These are phyloP conservation scores for Russula griseocarnosa DNA, from an alignment of 768 basidiomycete genomes.

Conservation along the genomic window DNA sequence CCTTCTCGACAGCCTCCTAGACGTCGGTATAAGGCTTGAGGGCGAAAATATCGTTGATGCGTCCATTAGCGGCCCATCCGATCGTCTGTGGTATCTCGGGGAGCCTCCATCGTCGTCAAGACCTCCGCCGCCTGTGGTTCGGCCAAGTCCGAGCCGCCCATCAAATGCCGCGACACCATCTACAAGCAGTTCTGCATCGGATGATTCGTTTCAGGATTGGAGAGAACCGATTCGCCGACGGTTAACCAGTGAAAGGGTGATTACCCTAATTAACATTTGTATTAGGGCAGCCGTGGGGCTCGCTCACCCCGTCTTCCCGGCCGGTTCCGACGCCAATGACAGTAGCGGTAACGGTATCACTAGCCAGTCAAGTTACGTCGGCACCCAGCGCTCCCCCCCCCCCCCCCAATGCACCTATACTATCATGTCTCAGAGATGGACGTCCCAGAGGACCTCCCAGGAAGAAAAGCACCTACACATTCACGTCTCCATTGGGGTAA, in stretches of 20 bases:
- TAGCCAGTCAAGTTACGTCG: no score
- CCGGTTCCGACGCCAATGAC: neutral
- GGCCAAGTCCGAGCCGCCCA: neutral
- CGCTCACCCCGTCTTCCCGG: neutral
- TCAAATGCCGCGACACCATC: neutral
- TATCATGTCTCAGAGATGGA: no score
- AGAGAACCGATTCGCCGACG: neutral
- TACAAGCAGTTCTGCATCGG: neutral
- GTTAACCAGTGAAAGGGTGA: neutral
- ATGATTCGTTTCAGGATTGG: neutral
- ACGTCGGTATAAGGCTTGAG: slow-evolving; percentile 6
- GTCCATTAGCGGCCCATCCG: neutral
- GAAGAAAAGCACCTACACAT: no score
- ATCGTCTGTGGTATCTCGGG: neutral
- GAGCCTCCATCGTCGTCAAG: neutral
- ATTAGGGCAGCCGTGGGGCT: neutral
- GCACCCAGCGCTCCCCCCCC: no score
- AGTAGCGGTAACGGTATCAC: no score
- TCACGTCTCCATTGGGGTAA: no score
- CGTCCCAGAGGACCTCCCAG: no score
- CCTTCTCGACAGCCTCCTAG: neutral
- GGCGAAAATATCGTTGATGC: slow-evolving; percentile 5
- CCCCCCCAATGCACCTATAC: no score
- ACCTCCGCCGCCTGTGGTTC: no score
- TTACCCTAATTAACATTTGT: neutral